A percentile compares a stretch with the other conserved stretches of the same genome.
Evolutionary conservation across 2,329 filamentous ascomycete genomes (phyloP).

Genomic region (Colletotrichum sp.): DNA sequence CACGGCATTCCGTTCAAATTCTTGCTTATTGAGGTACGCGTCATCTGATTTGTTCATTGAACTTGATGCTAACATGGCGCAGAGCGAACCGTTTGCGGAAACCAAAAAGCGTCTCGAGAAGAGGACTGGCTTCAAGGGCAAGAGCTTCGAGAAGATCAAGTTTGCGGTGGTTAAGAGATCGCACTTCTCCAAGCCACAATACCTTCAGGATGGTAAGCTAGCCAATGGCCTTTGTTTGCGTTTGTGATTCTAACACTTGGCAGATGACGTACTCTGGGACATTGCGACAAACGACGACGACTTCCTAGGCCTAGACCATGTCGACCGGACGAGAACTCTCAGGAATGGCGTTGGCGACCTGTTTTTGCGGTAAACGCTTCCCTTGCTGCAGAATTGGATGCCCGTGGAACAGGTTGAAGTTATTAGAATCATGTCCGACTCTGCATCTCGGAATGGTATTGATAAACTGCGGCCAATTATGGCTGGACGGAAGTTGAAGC

Average conservation of each 20-base stretch:
- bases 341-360: constrained; percentile 67
- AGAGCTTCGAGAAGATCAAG: constrained; percentile 98
- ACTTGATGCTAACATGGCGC: not conserved
- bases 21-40: constrained; percentile 75
- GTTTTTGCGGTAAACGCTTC: constrained; percentile 52
- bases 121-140: constrained; percentile 93
- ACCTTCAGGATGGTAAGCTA: constrained; percentile 83
- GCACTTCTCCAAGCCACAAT: constrained; percentile 77
- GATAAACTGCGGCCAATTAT: not conserved
- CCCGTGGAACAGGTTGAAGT: not conserved
- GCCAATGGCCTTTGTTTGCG: not conserved
- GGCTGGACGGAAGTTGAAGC: not conserved
- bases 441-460: not conserved
- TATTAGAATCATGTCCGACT: not conserved
- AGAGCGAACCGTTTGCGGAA: constrained; percentile 87
- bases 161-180: constrained; percentile 81
- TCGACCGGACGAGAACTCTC: constrained; percentile 62
- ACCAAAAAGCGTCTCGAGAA: constrained; percentile 95
- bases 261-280: constrained; percentile 65
- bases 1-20: constrained; percentile 95
- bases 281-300: constrained; percentile 60
- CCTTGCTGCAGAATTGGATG: not conserved
- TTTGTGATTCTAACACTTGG: not conserved
- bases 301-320: constrained; percentile 68
- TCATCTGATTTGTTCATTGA: not conserved